Conservation (phyloP, 345 rosid genomes). For the Eucalyptus grandis region DNA sequence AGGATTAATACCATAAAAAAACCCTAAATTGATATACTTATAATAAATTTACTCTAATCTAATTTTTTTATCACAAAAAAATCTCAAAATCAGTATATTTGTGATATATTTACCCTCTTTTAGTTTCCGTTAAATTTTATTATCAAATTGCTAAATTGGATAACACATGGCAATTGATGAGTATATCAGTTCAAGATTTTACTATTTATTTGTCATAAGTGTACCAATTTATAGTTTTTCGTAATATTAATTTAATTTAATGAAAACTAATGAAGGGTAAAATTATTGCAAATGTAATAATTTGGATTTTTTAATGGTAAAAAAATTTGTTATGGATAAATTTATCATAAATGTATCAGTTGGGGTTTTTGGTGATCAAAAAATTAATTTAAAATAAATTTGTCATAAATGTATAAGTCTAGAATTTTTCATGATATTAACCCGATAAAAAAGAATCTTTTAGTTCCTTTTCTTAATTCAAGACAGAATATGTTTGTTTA, state of each 20-base stretch:
- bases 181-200: accelerated
- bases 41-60: accelerated
- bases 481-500: background rate
- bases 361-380: accelerated
- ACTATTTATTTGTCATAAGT: accelerated
- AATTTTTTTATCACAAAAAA: no score
- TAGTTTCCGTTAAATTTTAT: accelerated
- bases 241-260: accelerated
- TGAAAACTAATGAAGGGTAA: accelerated
- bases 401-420: no score
- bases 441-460: accelerated
- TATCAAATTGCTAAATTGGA: accelerated
- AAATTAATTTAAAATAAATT: no score
- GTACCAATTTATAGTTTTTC: accelerated
- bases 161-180: accelerated
- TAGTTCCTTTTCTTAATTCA: background rate
- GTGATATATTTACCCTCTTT: accelerated
- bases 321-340: no score
- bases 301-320: no score
- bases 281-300: no score
- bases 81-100: accelerated
- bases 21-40: accelerated
- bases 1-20: no score
- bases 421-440: no score
- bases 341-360: accelerated